Percentiles rank a stretch among this genome's conserved stretches.
These are phyloP conservation scores for Neofusicoccum ribis DNA, from an alignment of 2,329 filamentous ascomycete species.

Conservation along the genomic window DNA sequence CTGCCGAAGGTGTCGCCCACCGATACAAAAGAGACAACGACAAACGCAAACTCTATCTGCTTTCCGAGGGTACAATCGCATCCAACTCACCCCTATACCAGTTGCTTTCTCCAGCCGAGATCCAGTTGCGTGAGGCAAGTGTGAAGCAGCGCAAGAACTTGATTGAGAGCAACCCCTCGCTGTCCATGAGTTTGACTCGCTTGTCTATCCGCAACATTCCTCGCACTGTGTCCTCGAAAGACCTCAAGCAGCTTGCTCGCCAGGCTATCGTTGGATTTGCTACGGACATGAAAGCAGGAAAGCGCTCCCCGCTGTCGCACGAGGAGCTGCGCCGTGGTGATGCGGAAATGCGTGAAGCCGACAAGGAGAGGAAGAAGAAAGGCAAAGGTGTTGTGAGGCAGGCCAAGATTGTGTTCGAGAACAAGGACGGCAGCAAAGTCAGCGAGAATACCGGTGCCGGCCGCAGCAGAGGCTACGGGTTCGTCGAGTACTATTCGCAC, in stretches of 20 bases:
- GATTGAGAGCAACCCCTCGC: slow-evolving; percentile 84
- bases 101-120: slow-evolving; percentile 73
- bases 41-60: slow-evolving; percentile 84
- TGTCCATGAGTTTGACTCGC: slow-evolving; percentile 86
- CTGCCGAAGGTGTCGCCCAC: slow-evolving; percentile 63
- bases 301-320: slow-evolving; percentile 76
- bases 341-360: slow-evolving; percentile 76
- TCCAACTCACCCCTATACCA: slow-evolving; percentile 75
- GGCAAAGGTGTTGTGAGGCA: slow-evolving; percentile 88
- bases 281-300: slow-evolving; percentile 78
- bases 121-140: slow-evolving; percentile 86
- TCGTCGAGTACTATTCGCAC: slow-evolving; percentile 94
- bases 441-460: slow-evolving; percentile 74
- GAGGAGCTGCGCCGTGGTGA: slow-evolving; percentile 83
- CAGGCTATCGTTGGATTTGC: slow-evolving; percentile 95
- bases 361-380: slow-evolving; percentile 75
- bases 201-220: slow-evolving; percentile 91
- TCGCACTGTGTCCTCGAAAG: slow-evolving; percentile 77
- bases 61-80: slow-evolving; percentile 82
- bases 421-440: slow-evolving; percentile 80
- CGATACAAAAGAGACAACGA: slow-evolving; percentile 75
- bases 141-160: slow-evolving; percentile 83
- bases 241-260: slow-evolving; percentile 85
- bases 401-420: slow-evolving; percentile 93
- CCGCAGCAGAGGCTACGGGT: slow-evolving; percentile 89